These are phyloP conservation scores for Rheum nobile DNA, from an alignment of 148 eudicot species.

Conservation along the genomic window DNA sequence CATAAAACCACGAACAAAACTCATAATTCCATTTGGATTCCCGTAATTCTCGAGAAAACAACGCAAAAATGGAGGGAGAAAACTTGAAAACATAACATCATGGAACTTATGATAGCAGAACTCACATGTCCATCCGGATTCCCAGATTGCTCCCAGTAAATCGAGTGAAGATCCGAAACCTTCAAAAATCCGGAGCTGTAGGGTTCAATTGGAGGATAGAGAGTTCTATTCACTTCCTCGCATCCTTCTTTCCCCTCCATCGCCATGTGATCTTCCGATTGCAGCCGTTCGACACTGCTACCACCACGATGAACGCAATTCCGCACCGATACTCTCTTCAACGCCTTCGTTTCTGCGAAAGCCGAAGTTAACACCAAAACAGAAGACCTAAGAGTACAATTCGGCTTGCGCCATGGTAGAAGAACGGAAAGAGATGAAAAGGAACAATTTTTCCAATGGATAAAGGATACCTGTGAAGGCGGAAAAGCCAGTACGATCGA, in stretches of 20 bases:
- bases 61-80: not conserved
- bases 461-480: not conserved
- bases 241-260: constrained; percentile 39
- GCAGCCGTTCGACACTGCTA: not conserved
- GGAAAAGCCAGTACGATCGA: not conserved
- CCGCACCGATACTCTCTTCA: not conserved
- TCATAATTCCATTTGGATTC: not conserved
- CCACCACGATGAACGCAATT: not conserved
- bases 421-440: not conserved
- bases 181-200: constrained; percentile 63
- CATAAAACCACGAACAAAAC: not conserved
- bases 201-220: constrained; percentile 71
- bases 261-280: constrained; percentile 10
- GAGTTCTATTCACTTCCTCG: constrained; percentile 30
- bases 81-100: not conserved
- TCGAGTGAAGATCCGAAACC: constrained; percentile 79
- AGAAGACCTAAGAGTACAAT: not conserved
- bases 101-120: not conserved
- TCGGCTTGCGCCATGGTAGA: not conserved
- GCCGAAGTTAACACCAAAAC: not conserved
- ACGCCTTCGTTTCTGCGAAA: not conserved
- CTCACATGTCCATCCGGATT: constrained; percentile 93
- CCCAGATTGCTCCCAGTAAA: constrained; percentile 97
- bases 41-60: not conserved
- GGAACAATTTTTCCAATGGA: not conserved